Evolutionary conservation across 1,284 basidiomycete genomes (phyloP), one percentile per base, ranked within the genome.

Genomic region (Pseudozyma hubeiensis): DNA sequence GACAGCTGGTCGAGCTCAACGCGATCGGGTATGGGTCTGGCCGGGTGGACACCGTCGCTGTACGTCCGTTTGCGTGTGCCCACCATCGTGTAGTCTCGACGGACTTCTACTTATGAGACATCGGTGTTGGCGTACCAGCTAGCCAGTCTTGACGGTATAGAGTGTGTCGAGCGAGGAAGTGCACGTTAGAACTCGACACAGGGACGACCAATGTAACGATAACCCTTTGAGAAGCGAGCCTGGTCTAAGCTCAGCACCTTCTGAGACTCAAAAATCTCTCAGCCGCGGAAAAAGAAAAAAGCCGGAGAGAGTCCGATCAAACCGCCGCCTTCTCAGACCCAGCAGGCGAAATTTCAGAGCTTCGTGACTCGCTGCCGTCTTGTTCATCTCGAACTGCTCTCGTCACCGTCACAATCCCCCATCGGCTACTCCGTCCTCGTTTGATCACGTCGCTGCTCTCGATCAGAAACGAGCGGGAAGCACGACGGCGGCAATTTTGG

Each of bases 301-400:
- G 51, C 67, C 53, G 67, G 55, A 50, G 45, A 49, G 50, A 24
- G 30, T 55, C 67, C 67, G 67, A 60, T 56, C 53, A 70, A 70
- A 60, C 61, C 55, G 40, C 65, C 65, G 65, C 40, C 16, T 2
- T 14, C 40, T 10, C 7, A n/a, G 40, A 10, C 16, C 34, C n/a
- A 24, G 16, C 9, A 14, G 14, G 53, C 43, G 34, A 37, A 37
- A 5, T 57, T n/a, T 29, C 41, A 45, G 19, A 41, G 7, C 31
- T 49, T 44, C 49, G 40, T 29, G 11, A 41, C n/a, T 29, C 19
- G 39, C 17, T 49, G 33, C 24, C 31, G 31, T 24, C 24, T 24
- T 24, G 24, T 37, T 14, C 7, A 14, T n/a, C 29, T 29, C 5
- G 19, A 4, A 6, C 7, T 5, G 16, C 10, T 45, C 33, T 35